These are phyloP conservation scores for Ophiostoma piceae DNA, from an alignment of 2,329 filamentous ascomycete species.

Conservation along the genomic window DNA sequence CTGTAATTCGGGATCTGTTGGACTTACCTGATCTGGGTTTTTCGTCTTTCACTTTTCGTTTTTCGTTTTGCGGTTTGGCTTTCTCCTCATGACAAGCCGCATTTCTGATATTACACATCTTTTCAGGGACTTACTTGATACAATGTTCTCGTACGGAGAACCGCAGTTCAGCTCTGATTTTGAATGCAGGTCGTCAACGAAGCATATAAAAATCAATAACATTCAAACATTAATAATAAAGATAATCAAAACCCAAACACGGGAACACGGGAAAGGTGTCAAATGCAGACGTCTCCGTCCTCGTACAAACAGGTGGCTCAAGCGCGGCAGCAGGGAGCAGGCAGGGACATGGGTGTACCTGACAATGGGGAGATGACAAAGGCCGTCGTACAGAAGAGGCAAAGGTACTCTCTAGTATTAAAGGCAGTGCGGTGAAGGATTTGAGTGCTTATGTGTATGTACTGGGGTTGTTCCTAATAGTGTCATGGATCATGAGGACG, in stretches of 20 bases:
- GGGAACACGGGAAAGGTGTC: background rate
- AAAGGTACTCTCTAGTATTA: background rate
- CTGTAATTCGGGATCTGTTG: background rate
- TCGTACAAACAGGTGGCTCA: conserved; percentile 18
- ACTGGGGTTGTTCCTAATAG: background rate
- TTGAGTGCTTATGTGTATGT: background rate
- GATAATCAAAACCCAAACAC: background rate
- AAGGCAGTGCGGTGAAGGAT: background rate
- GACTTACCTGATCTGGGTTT: background rate
- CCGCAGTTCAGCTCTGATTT: background rate
- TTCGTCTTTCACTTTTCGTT: background rate
- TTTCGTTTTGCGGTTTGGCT: background rate
- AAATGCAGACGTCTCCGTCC: conserved; percentile 3
- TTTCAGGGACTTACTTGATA: background rate
- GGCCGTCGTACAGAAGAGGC: background rate
- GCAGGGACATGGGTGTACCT: conserved; percentile 8
- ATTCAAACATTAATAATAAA: too few species aligned
- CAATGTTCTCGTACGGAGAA: background rate
- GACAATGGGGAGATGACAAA: background rate
- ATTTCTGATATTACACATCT: background rate
- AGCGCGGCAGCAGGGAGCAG: conserved; percentile 9
- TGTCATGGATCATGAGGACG: background rate
- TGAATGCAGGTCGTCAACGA: background rate
- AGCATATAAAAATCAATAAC: background rate
- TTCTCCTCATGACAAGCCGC: background rate